Percentiles rank a stretch among this genome's conserved stretches.
Evolutionary conservation across 2,329 filamentous ascomycete genomes (phyloP).

Genomic region (Thyridium curvatum): DNA sequence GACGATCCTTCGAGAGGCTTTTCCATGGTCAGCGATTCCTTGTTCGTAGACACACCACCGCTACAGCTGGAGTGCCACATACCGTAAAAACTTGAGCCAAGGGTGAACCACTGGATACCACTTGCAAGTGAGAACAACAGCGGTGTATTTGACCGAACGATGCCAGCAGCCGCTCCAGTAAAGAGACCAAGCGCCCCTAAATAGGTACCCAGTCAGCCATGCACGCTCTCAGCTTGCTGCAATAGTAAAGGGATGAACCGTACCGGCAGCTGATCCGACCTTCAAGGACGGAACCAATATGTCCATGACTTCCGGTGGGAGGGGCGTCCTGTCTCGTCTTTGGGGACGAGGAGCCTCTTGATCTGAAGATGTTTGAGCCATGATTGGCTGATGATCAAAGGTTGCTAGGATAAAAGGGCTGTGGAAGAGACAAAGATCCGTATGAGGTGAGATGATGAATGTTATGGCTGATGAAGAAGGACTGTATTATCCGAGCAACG

Average conservation of each 20-base stretch:
- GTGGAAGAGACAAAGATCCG: too few species aligned
- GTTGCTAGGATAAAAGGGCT: too few species aligned
- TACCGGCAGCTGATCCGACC: constrained; percentile 55
- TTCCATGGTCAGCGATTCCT: too few species aligned
- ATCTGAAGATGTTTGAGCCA: too few species aligned
- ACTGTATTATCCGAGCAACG: too few species aligned
- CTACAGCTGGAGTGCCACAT: too few species aligned
- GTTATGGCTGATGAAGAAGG: too few species aligned
- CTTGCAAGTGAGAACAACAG: constrained; percentile 66
- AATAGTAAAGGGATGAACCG: constrained; percentile 8
- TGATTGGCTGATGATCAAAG: too few species aligned
- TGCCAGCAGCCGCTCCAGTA: constrained; percentile 63
- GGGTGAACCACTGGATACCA: constrained; percentile 73
- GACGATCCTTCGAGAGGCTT: constrained; percentile 42
- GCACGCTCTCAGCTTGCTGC: too few species aligned
- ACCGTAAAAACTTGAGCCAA: constrained; percentile 75
- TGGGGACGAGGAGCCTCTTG: too few species aligned
- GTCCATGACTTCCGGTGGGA: constrained; percentile 36
- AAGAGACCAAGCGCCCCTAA: constrained; percentile 55
- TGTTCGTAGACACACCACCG: too few species aligned
- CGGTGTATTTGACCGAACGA: constrained; percentile 61
- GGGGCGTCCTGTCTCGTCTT: constrained; percentile 9
- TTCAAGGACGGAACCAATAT: constrained; percentile 47
- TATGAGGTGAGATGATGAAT: too few species aligned
- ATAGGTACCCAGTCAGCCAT: neutral